Base-by-base conservation (phyloP, 768 basidiomycete genomes). In the Boletus rufocinnamomeus region DNA sequence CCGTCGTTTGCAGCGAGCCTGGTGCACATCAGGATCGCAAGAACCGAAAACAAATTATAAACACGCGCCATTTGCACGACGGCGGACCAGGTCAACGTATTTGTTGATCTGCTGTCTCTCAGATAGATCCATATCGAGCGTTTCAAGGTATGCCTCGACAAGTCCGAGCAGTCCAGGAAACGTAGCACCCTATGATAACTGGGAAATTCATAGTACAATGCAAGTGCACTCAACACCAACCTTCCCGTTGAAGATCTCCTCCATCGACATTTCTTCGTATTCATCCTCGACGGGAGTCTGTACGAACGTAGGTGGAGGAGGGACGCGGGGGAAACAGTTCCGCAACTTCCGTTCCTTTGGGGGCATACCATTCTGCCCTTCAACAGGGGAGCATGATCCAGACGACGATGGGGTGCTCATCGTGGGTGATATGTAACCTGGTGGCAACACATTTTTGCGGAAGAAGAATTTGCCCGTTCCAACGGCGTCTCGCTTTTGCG, bases 221-320 rank as follows among this genome's bases (percentile, higher is more conserved):
- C 47, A 50, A 48, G 35, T 47, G 49, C 50, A 50, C 57, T 48
- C 21, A 37, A 60, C 34, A 61, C 76, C 51, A 59, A 88, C 90
- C 82, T 91, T 91, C n/a, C 97, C 97, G 65, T 90, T 93, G 74
- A 99, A 88, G 51, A 98, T 91, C 75, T 98, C 93, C 59, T 92
- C 78, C 72, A 98, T 82, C 0, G 89, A 84, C 88, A 96, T 95
- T 70, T 96, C 93, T 65, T 87, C 92, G 61, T 93, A 95, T 72
- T 98, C 95, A 8, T 92, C 85, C 38, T 88, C 84, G 7, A 94
- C 77, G 0, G 83, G 79, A 11, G 74, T 74, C 11, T 80, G 85
- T 41, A 80, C 72, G 45, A 81, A 79, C 2, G 80, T 82, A 3
- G 75, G 70, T n/a, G 86, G 86, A 19, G 58, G 68, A 44, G 66